phyloP scores from a whole-genome alignment of 768 basidiomycete genomes.

The Suillus cothurnatus region DNA sequence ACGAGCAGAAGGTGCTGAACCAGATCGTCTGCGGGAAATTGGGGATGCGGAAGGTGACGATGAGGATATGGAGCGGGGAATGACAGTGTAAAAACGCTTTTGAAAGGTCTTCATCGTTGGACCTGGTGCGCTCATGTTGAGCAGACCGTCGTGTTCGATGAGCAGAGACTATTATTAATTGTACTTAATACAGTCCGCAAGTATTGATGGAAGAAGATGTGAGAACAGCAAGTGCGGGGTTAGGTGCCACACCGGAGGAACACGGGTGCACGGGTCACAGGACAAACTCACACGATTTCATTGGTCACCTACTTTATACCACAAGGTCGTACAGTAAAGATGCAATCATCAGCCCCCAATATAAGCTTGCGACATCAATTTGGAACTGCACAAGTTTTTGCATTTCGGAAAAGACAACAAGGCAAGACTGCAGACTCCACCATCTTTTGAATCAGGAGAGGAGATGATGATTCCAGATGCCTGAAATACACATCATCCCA shows the following conservation, averaged over 20 bases:
- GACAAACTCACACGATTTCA: not conserved
- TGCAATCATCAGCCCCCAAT: no score
- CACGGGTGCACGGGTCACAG: not conserved
- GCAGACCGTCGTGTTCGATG: not conserved
- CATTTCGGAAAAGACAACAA: no score
- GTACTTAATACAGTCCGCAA: not conserved
- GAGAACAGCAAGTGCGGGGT: constrained; percentile 1
- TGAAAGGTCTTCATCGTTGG: constrained; percentile 51
- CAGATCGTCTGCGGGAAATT: constrained; percentile 46
- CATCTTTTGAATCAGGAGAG: no score
- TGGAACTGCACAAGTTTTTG: no score
- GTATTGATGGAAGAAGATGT: not conserved
- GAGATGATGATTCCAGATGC: no score
- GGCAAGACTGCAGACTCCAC: no score
- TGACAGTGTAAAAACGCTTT: constrained; percentile 53
- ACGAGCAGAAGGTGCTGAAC: constrained; percentile 41
- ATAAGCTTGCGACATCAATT: no score
- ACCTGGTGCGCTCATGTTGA: constrained; percentile 37
- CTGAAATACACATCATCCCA: no score
- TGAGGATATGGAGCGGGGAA: constrained; percentile 34
- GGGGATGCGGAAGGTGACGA: constrained; percentile 32
- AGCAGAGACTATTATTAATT: not conserved
- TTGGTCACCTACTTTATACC: not conserved
- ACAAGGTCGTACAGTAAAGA: no score
- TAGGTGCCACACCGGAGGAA: not conserved